A percentile compares a stretch with the other conserved stretches of the same genome.
Conservation (phyloP, 805 yeast species). For the Starmera amethionina region DNA sequence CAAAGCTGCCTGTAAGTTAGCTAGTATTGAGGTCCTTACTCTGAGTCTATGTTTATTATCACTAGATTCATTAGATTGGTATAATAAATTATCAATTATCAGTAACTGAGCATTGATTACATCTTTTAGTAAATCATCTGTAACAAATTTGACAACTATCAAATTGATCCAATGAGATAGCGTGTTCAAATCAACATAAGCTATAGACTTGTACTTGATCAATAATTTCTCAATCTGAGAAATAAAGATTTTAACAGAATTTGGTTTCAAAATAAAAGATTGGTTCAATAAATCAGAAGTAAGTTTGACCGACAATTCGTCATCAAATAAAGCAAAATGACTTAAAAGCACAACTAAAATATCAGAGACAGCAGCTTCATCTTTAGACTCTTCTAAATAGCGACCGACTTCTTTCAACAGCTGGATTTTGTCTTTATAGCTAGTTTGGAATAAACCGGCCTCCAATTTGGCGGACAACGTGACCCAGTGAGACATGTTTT, state of each 20-base stretch:
- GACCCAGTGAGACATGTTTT: constrained; percentile 9
- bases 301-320: constrained; percentile 1
- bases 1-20: constrained; percentile 17
- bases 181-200: constrained; percentile 47
- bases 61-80: constrained; percentile 10
- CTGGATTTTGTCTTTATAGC: constrained; percentile 10
- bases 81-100: constrained; percentile 13
- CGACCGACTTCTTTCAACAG: constrained; percentile 11
- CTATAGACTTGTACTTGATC: constrained; percentile 25
- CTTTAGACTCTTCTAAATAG: not conserved
- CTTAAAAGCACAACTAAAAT: constrained; percentile 11
- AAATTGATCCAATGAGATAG: constrained; percentile 47
- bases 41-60: constrained; percentile 31
- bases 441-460: constrained; percentile 12
- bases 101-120: constrained; percentile 26
- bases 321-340: constrained; percentile 9
- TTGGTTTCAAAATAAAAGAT: constrained; percentile 6
- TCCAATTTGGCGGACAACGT: constrained; percentile 13
- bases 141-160: constrained; percentile 20
- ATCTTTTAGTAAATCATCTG: constrained; percentile 18
- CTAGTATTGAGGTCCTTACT: constrained; percentile 25
- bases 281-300: constrained; percentile 8
- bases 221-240: constrained; percentile 22
- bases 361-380: constrained; percentile 8
- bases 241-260: constrained; percentile 4